Evolutionary conservation across 106 monocot species (phyloP).

Genomic region (Vanilla planifolia): DNA sequence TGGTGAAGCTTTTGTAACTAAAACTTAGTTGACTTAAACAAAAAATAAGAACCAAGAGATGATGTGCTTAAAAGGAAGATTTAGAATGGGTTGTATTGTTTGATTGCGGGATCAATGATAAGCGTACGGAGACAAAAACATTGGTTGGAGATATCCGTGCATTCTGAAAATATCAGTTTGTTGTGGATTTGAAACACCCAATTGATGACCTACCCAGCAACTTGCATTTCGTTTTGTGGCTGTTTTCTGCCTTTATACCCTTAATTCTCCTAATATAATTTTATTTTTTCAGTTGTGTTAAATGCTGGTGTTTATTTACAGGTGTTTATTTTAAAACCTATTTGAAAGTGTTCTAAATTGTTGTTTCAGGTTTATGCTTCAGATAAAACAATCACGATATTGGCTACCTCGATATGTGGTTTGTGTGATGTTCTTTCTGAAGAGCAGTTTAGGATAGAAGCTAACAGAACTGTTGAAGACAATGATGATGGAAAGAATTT

Average conservation of each 20-base stretch:
- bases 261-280: not conserved
- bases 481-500: slow-evolving; percentile 9
- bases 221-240: not conserved
- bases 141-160: too few relatives aligned
- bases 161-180: not conserved
- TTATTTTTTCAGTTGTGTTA: not conserved
- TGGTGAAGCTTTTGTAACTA: too few relatives aligned
- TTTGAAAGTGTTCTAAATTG: not conserved
- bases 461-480: slow-evolving; percentile 22
- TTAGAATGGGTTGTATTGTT: too few relatives aligned
- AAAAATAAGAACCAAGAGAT: too few relatives aligned
- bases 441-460: slow-evolving; percentile 23
- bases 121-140: too few relatives aligned
- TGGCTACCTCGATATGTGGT: slow-evolving; percentile 17
- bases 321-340: not conserved
- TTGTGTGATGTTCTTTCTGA: slow-evolving; percentile 20
- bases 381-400: slow-evolving; percentile 24
- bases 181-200: not conserved
- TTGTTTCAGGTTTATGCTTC: slow-evolving; percentile 35
- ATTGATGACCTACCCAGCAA: not conserved
- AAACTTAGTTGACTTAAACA: too few relatives aligned
- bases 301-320: not conserved
- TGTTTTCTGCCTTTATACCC: not conserved
- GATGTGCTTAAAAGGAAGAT: too few relatives aligned
- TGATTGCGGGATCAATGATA: too few relatives aligned